Base-by-base conservation (phyloP, 768 basidiomycete genomes). In the Hygrophorus pudorinus region DNA sequence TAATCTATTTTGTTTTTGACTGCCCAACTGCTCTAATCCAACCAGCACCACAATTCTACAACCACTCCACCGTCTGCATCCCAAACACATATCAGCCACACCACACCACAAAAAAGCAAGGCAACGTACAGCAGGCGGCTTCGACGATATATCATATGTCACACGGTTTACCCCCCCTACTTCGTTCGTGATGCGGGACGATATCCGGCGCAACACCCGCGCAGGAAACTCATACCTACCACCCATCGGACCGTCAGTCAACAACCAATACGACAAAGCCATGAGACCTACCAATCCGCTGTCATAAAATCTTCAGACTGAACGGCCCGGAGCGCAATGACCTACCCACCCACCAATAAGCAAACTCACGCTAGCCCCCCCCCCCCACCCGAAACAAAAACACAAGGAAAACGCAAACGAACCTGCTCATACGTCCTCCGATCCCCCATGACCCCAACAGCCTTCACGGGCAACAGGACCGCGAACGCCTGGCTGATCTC, bases 271-370 rank as follows among this genome's bases (percentile, higher is more conserved):
- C 40, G 33, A 37, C 31, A 12, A 31, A 44, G 48, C 47, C 44
- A 48, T 42, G 38, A 47, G 35, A 59, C 76, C 34, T 57, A 91
- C 94, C 94, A 98, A 61, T 98, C 94, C 29, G 96, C 96, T 11
- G 96, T 99, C 96, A 99, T 99, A 59, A 99, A 99, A 62, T 99
- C 96, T 59, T 97, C 94, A n/a, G 92, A 82, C 59, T 88, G 84
- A 7, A 98, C 94, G 2, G 96, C 96, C 41, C 96, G 79, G 42
- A 99, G 71, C 1, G 90, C 88, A 46, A 98, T 89, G 39, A 99
- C 93, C 80, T 85, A 53, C 31, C 21, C 20, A 11, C 30, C 42
- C 32, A 18, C 44, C 27, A 46, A 44, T 53, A 16, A 41, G 46
- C 37, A 45, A 24, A 40, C 48, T 47, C 37, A 44, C 31, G 35